Evolutionary conservation across 345 rosid species (phyloP), one percentile per base, ranked within the genome.

Genomic region (Turritis glabra): DNA sequence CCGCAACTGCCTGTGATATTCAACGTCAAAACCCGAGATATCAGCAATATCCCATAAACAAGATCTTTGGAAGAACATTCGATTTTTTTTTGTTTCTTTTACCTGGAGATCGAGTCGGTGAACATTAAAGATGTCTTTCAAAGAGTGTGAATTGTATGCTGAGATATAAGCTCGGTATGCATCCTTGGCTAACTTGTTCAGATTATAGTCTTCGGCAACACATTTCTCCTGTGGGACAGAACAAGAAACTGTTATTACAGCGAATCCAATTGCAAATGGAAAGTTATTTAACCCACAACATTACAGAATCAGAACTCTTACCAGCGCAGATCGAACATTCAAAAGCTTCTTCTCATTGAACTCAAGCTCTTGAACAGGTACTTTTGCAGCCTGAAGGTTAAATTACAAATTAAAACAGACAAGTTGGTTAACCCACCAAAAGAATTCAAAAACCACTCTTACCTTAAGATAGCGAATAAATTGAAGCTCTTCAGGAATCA

Each of bases 21-120:
- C 27, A 59, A 25, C 27, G 30, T 54, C 60, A 57, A 62, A 47
- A 64, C 40, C 29, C 0, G 5, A 46, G 5, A 56, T 54, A 43
- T 74, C 22, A 44, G 21, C 48, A 10, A 37, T 6, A n/a, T 46
- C 41, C 7, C 21, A 2, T 7, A 47, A 32, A 43, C 64, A 51
- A 43, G 15, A 70, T 25, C 14, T 44, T 27, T 25, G 52, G 41
- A 76, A 69, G 21, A 67, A 44, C 7, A 51, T 57, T 71, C 9
- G 5, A 7, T 25, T 57, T 0, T 0, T 7, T 5, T 32, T 17
- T 27, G 35, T 22, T n/a, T 29, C 51, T 18, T 13, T 38, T 81
- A 95, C 99, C 98, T 90, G 93, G 46, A 90, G 80, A 84, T 95
- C 96, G 0, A 95, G 97, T 37, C 92, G 87, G 74, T 95, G 98